Evolutionary conservation across 1,284 basidiomycete genomes (phyloP), one percentile per base, ranked within the genome.

Genomic region (Hemileia vastatrix): DNA sequence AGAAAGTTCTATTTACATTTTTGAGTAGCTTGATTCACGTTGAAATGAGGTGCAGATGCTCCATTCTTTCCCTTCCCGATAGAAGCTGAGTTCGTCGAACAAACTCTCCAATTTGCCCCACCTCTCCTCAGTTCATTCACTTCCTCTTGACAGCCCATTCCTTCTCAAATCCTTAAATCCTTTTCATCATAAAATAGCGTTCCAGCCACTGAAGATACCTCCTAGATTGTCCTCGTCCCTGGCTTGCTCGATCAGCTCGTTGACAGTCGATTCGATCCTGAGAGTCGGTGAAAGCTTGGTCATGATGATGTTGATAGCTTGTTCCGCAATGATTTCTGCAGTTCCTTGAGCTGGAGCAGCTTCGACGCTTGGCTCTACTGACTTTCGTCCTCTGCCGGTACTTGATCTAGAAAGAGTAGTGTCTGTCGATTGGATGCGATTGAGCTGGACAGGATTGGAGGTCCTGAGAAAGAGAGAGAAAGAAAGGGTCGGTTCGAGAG

Each of bases 201-300:
- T n/a, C n/a, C n/a, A n/a, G n/a, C 76, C 76, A 32, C 66, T 65
- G 50, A 83, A 98, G 71, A 97, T 91, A 24, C 80, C 81, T 1
- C 84, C 86, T 33, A 97, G 77, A 75, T 91, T 88, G 40, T 79
- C 79, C 0, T 80, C 76, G 73, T 94, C 88, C 44, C 84, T 88
- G 43, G 94, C 94, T 73, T 92, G 85, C 23, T 88, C 85, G 63
- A 97, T 87, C 43, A 98, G 82, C 75, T 92, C 86, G 77, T 95
- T 96, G 65, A 98, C 90, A 2, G 86, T 88, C 70, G 89, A 92
- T 75, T 95, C 89, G 36, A 94, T 87, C 71, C 89, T 94, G 67
- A 96, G 79, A 9, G 84, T 81, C 67, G 83, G 85, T 71, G 90
- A 85, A 43, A 98, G 79, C 77, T 97, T 97, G 48, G 83, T 79